phyloP scores from a whole-genome alignment of 257 asterid genomes.

The Parsonsia alboflavescens region DNA sequence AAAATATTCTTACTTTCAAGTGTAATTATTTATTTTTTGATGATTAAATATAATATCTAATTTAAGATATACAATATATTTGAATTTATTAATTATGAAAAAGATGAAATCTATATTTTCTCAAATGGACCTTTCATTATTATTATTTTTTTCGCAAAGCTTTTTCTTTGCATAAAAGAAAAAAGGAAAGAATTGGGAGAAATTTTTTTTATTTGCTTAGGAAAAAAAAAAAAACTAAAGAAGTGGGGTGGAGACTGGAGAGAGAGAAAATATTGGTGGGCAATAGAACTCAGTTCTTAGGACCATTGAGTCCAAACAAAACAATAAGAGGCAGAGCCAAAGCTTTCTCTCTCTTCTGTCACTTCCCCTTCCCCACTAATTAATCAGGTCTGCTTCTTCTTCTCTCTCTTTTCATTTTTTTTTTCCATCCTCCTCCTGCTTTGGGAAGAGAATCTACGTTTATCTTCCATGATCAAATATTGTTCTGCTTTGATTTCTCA shows the following conservation, averaged over 20 bases:
- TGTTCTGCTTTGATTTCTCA: conserved; percentile 3
- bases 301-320: conserved; percentile 19
- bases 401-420: neutral
- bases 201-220: too few relatives aligned
- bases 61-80: too few relatives aligned
- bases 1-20: too few relatives aligned
- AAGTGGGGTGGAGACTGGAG: conserved; percentile 5
- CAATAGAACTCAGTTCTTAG: neutral
- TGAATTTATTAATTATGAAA: too few relatives aligned
- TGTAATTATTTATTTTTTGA: too few relatives aligned
- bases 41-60: too few relatives aligned
- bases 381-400: conserved; percentile 9
- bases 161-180: too few relatives aligned
- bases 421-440: neutral
- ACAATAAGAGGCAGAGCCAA: conserved; percentile 2
- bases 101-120: too few relatives aligned
- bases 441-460: conserved; percentile 4
- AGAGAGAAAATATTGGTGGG: conserved; percentile 6
- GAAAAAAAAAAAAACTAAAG: neutral
- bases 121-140: too few relatives aligned
- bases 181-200: neutral
- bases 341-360: conserved; percentile 3
- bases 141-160: too few relatives aligned
- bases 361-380: conserved; percentile 11
- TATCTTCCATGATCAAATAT: neutral